Conservation (phyloP, 2,329 filamentous ascomycete genomes). For the Fusarium hainanense region DNA sequence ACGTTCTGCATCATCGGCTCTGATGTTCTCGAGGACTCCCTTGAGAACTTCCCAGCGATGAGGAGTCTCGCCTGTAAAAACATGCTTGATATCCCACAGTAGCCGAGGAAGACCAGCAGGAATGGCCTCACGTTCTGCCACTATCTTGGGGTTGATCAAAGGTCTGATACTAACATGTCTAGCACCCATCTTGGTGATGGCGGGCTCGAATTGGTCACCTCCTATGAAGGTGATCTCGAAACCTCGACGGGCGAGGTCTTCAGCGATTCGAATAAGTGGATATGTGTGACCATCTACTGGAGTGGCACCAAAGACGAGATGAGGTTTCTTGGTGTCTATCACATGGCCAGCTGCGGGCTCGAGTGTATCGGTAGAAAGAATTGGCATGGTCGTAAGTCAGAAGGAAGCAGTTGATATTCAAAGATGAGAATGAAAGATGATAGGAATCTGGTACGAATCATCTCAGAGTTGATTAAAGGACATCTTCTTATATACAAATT, state of each 20-base stretch:
- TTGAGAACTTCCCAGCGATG: constrained; percentile 50
- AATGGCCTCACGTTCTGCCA: constrained; percentile 26
- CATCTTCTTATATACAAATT: not conserved
- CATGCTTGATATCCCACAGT: constrained; percentile 46
- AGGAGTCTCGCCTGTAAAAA: constrained; percentile 46
- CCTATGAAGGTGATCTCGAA: constrained; percentile 58
- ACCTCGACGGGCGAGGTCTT: constrained; percentile 52
- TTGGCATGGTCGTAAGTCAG: not conserved
- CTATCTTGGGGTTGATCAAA: constrained; percentile 30
- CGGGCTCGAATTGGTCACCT: constrained; percentile 50
- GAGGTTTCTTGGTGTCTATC: constrained; percentile 37
- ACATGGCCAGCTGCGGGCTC: constrained; percentile 9
- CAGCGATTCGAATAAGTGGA: constrained; percentile 50
- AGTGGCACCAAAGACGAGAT: constrained; percentile 47
- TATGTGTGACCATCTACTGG: constrained; percentile 48
- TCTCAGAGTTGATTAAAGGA: no score
- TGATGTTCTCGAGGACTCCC: constrained; percentile 50
- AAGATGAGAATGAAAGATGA: not conserved
- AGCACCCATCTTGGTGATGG: constrained; percentile 53
- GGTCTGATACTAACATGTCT: constrained; percentile 46
- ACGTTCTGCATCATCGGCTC: constrained; percentile 48
- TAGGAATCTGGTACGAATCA: not conserved
- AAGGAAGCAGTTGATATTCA: not conserved
- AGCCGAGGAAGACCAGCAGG: constrained; percentile 45
- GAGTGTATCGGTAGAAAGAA: constrained; percentile 1